Base-by-base conservation (phyloP, 1,284 basidiomycete species). In the Microbotryum silenes-acaulis region DNA sequence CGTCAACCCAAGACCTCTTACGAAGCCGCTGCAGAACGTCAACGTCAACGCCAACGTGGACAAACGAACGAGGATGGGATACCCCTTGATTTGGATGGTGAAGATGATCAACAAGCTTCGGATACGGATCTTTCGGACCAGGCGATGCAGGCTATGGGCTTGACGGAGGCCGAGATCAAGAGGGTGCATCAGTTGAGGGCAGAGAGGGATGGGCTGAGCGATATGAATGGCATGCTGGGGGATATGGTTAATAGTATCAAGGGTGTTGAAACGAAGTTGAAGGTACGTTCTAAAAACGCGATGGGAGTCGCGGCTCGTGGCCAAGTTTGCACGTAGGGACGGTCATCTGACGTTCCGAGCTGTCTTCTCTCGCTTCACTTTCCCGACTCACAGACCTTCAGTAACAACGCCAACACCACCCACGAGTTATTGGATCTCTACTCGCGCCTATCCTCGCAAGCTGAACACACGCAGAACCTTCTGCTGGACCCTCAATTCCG, bases 381-480 rank as follows among this genome's bases (percentile, higher is more conserved):
- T 10, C n/a, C 6, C 6, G 9, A 21, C 2, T 4, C 31, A 42
- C 12, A 64, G 64, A 49, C 29, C 9, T 53, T 73, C 20, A 57
- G 61, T 42, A 29, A 55, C 9, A 66, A 59, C 14, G 65, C 68
- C 25, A 14, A 49, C 25, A 72, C 71, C 16, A 67, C 72, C 14
- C 72, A 74, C 44, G 54, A 60, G 1, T 58, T 74, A 6, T 52
- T 74, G 20, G 72, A 73, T 55, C 63, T 71, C 20, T 74, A 74
- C 55, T 61, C 65, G 2, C 60, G 68, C 2, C 66, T 74, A 14
- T 53, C 67, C 18, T 57, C 60, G 18, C 72, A 74, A 49, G 69
- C 72, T 4, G 72, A 74, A 49, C 69, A 72, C 47, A 71, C 68
- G 18, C 64, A 65, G 57, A 60, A 66, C 12, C 54, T 73, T 6